phyloP scores from a whole-genome alignment of 768 basidiomycete species.

The Pleurotus eryngii region DNA sequence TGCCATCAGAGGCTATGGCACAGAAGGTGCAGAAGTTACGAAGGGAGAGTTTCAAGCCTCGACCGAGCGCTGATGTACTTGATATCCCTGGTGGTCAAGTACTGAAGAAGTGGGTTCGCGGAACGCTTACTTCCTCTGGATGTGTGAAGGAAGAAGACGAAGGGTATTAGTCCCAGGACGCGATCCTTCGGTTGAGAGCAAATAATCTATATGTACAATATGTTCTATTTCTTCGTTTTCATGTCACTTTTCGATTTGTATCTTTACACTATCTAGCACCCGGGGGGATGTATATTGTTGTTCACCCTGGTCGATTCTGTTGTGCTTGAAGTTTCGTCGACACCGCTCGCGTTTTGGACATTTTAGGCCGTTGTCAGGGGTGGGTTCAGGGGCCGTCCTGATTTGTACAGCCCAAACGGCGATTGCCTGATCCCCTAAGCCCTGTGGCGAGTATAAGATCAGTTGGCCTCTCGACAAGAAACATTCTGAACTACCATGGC shows the following conservation, averaged over 20 bases:
- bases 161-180: too few species aligned
- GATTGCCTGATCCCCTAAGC: constrained; percentile 3
- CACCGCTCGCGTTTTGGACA: neutral
- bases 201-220: constrained; percentile 8
- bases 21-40: constrained; percentile 52
- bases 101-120: constrained; percentile 23
- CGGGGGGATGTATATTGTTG: neutral
- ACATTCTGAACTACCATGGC: constrained; percentile 35
- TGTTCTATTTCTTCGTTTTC: constrained; percentile 1
- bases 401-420: constrained; percentile 2
- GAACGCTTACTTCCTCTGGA: constrained; percentile 19
- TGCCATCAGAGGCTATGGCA: constrained; percentile 23
- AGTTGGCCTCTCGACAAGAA: neutral
- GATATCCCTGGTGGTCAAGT: neutral
- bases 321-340: neutral
- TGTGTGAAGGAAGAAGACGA: constrained; percentile 51
- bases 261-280: neutral
- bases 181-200: neutral
- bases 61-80: constrained; percentile 66
- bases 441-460: constrained; percentile 6
- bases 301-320: neutral
- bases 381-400: neutral
- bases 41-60: constrained; percentile 81
- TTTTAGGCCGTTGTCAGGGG: neutral
- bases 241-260: neutral